Conservation (phyloP, 768 basidiomycete genomes). For the Mycena galericulata region DNA sequence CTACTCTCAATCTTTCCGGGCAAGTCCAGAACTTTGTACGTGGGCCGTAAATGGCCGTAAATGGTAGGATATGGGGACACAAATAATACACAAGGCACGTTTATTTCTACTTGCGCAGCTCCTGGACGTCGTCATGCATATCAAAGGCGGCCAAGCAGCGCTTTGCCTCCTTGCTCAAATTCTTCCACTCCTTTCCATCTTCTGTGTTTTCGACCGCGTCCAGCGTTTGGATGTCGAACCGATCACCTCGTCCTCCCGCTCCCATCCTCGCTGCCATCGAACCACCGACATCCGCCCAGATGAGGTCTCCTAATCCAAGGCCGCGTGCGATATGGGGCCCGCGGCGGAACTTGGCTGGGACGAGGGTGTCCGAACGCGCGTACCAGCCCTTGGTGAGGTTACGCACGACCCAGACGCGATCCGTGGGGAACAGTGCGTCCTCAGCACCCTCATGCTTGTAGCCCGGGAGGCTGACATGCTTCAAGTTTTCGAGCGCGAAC, state of each 20-base stretch:
- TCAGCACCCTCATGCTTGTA: background rate
- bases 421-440: slow-evolving; percentile 13
- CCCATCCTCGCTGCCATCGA: background rate
- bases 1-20: too few species aligned
- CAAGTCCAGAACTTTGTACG: too few species aligned
- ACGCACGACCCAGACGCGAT: slow-evolving; percentile 14
- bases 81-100: too few species aligned
- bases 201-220: background rate
- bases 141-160: too few species aligned
- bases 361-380: slow-evolving; percentile 16
- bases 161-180: background rate
- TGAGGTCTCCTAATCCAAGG: background rate
- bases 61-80: too few species aligned
- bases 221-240: slow-evolving; percentile 5
- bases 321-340: background rate
- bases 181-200: slow-evolving; percentile 3
- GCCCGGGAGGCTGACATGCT: background rate
- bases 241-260: background rate
- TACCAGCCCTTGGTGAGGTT: slow-evolving; percentile 14
- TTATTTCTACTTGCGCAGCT: too few species aligned
- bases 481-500: slow-evolving; percentile 3
- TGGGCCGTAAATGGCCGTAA: too few species aligned
- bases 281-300: slow-evolving; percentile 17
- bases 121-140: too few species aligned
- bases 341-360: background rate